Base-by-base conservation (phyloP, 495 filamentous ascomycete genomes). In the Jackrogersella multiformis region DNA sequence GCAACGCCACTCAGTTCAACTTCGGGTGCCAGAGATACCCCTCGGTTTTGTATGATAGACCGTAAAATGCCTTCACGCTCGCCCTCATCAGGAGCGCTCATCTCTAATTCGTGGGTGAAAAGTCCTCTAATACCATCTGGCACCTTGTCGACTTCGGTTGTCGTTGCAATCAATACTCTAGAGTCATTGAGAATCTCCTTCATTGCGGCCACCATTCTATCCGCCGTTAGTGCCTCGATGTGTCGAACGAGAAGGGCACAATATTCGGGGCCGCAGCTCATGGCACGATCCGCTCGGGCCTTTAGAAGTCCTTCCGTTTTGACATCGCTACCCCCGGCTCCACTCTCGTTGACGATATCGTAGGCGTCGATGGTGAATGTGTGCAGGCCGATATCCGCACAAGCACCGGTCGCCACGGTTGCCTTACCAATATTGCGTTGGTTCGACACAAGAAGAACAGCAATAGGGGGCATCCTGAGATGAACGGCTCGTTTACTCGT, bases 31-130 rank as follows among this genome's bases (percentile, higher is more conserved):
- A 97, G 76, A 16, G 84, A 83, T 20, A 97, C 82, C 23, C 89
- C 87, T 32, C 88, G 84, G 49, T 92, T 89, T 44, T 90, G 85
- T 32, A 97, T 82, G 26, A 96, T 89, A 64, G 88, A 87, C 20
- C 84, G 82, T 4, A 99, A 78, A 36, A 97, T 91, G 10, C 91
- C 93, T 79, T 97, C 92, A 74, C 95, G 83, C 74, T 98, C 96
- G 15, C 87, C 89, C 74, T 99, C 95, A 70, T 97, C 94, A 0
- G 95, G 95, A 0, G 95, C 96, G 56, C 81, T 85, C 83, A 98
- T 90, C 76, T 98, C 96, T 48, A 99, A 86, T 76, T 99, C 95
- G 61, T 99, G 96, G 0, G 92, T 97, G 76, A 99, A 97, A 13
- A 98, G 83, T 18, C 91, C 91, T 35, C 95, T 86, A 16, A 97